A percentile compares a stretch with the other conserved stretches of the same genome.
phyloP scores from a whole-genome alignment of 2,329 filamentous ascomycete genomes.

The Phaeosphaeriaceae sp. region DNA sequence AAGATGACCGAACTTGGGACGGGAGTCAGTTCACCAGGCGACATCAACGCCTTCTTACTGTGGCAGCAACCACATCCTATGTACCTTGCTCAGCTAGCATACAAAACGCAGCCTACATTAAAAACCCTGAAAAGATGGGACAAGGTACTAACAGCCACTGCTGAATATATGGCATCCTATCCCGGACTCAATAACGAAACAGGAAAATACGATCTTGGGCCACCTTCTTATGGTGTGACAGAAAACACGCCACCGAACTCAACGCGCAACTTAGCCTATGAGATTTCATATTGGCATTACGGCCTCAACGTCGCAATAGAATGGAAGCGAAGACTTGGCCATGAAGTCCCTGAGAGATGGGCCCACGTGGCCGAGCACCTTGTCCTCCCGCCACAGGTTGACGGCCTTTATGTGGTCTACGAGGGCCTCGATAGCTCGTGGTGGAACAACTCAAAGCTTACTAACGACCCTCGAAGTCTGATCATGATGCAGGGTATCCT shows the following conservation, averaged over 20 bases:
- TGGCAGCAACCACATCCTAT: constrained; percentile 67
- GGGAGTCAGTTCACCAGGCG: constrained; percentile 61
- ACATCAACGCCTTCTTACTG: constrained; percentile 65
- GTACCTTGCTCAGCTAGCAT: constrained; percentile 64
- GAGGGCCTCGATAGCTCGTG: constrained; percentile 52
- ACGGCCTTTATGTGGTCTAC: constrained; percentile 61
- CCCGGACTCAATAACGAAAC: constrained; percentile 60
- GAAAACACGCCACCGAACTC: constrained; percentile 64
- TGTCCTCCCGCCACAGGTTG: constrained; percentile 57
- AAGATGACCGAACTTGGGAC: constrained; percentile 63
- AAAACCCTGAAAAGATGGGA: constrained; percentile 60
- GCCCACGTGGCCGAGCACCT: constrained; percentile 58
- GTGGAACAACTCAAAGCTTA: constrained; percentile 34
- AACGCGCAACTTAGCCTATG: constrained; percentile 64
- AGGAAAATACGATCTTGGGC: constrained; percentile 59
- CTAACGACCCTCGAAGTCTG: constrained; percentile 32
- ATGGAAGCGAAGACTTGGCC: constrained; percentile 59
- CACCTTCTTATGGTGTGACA: constrained; percentile 56
- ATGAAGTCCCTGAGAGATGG: constrained; percentile 55
- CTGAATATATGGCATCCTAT: constrained; percentile 65
- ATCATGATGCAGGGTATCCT: constrained; percentile 38
- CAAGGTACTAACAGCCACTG: constrained; percentile 56
- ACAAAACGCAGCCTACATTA: constrained; percentile 51
- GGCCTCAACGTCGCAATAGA: constrained; percentile 59
- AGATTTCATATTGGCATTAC: constrained; percentile 66